Evolutionary conservation across 305 asterid genomes (phyloP).

Genomic region (Rubia occidens): DNA sequence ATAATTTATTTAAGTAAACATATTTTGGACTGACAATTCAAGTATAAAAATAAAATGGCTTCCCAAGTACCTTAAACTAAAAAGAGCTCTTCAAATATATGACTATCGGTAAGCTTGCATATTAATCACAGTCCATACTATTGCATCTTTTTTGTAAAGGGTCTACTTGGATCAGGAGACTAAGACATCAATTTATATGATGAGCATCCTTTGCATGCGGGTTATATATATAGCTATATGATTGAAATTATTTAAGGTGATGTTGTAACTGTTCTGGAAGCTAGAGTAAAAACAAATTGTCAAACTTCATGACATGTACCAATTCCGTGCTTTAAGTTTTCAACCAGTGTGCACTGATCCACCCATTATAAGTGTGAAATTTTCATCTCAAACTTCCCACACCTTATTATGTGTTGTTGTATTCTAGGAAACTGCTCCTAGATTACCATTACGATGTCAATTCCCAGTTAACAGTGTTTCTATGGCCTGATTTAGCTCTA

Average conservation of each 20-base stretch:
- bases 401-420: background rate
- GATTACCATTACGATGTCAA: background rate
- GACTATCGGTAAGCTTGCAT: slow-evolving; percentile 40
- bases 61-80: slow-evolving; percentile 58
- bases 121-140: background rate
- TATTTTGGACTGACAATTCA: slow-evolving; percentile 26
- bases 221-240: background rate
- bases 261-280: background rate
- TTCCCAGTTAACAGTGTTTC: background rate
- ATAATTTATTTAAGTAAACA: too few species aligned
- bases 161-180: background rate
- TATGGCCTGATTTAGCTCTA: background rate
- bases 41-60: slow-evolving; percentile 54
- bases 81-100: slow-evolving; percentile 58
- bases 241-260: background rate
- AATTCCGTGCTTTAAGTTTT: background rate
- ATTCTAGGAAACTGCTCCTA: slow-evolving; percentile 1
- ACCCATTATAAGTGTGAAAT: background rate
- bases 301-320: background rate
- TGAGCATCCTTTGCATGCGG: background rate
- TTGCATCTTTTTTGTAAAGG: background rate
- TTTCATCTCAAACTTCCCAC: background rate
- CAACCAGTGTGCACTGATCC: background rate
- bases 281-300: background rate
- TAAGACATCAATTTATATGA: background rate